Conservation (phyloP, 2,329 filamentous ascomycete genomes). For the Beauveria sp. region DNA sequence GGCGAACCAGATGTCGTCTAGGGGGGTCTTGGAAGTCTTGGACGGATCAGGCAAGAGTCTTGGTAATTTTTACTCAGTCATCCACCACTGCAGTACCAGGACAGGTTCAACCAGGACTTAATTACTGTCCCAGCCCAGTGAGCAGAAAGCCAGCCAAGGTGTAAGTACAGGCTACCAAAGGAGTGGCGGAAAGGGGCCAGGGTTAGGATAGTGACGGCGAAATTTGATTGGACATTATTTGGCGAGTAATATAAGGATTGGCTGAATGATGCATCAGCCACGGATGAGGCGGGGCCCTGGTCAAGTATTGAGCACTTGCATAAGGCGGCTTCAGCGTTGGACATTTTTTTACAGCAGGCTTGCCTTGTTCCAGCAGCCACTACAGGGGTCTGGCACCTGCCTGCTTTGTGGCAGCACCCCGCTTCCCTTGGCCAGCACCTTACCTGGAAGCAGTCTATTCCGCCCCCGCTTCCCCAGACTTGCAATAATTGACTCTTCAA, state of each 20-base stretch:
- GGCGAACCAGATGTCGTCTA: not conserved
- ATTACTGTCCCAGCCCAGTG: not conserved
- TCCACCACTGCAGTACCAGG: not conserved
- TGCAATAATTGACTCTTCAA: not conserved
- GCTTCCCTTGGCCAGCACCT: slow-evolving; percentile 2
- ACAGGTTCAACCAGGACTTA: no score
- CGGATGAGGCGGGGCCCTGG: not conserved
- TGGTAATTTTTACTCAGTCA: not conserved
- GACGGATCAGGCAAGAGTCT: not conserved
- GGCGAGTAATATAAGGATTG: not conserved
- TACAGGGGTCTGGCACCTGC: not conserved
- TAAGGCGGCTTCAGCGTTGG: not conserved
- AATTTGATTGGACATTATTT: not conserved
- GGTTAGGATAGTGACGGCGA: not conserved
- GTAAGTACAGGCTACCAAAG: not conserved
- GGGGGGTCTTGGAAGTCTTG: not conserved
- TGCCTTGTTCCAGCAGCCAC: not conserved
- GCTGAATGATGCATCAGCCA: not conserved
- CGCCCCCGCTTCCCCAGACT: slow-evolving; percentile 11
- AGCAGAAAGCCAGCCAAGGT: not conserved
- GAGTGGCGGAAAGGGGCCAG: not conserved
- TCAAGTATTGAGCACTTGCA: not conserved
- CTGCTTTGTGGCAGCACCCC: not conserved
- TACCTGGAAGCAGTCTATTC: slow-evolving; percentile 4
- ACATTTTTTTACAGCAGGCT: not conserved